Evolutionary conservation across 768 basidiomycete species (phyloP).

Genomic region (Rhizopogon rudus): DNA sequence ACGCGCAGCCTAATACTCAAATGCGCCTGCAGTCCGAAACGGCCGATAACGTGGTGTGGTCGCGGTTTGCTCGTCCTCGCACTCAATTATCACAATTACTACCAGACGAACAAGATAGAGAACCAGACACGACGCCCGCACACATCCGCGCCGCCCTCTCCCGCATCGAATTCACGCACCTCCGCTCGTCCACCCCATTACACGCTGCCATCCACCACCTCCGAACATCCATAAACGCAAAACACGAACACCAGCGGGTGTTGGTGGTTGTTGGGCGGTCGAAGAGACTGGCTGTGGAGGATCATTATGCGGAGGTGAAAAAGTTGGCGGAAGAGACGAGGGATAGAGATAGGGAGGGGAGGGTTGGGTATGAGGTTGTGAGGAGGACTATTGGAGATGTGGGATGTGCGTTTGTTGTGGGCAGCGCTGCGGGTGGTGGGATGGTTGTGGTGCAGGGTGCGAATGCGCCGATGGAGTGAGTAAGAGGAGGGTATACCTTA

Average conservation of each 20-base stretch:
- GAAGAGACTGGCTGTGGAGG: slow-evolving; percentile 64
- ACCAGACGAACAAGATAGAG: background rate
- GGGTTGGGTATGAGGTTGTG: slow-evolving; percentile 31
- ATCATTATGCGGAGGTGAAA: slow-evolving; percentile 68
- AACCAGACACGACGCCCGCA: slow-evolving; percentile 8
- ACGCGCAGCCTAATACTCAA: slow-evolving; percentile 59
- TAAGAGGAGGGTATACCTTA: background rate
- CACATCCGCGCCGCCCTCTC: slow-evolving; percentile 33
- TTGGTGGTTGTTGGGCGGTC: slow-evolving; percentile 73
- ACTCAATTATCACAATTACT: background rate
- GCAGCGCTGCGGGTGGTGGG: slow-evolving; percentile 42
- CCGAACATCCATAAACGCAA: slow-evolving; percentile 4
- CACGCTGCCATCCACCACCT: slow-evolving; percentile 49
- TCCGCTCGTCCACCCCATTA: slow-evolving; percentile 53
- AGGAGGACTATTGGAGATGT: slow-evolving; percentile 85
- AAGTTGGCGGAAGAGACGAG: slow-evolving; percentile 45
- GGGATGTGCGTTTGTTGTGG: slow-evolving; percentile 71
- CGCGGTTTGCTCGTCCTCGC: slow-evolving; percentile 42
- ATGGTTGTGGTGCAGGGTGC: slow-evolving; percentile 69
- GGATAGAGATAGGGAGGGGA: slow-evolving; percentile 30
- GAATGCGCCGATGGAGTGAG: slow-evolving; percentile 16
- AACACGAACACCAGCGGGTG: slow-evolving; percentile 34
- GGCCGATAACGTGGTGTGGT: slow-evolving; percentile 79
- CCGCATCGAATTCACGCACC: slow-evolving; percentile 59
- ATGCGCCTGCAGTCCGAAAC: slow-evolving; percentile 73